phyloP scores from a whole-genome alignment of 2,329 filamentous ascomycete genomes.

The Emmonsiellopsis sp. region DNA sequence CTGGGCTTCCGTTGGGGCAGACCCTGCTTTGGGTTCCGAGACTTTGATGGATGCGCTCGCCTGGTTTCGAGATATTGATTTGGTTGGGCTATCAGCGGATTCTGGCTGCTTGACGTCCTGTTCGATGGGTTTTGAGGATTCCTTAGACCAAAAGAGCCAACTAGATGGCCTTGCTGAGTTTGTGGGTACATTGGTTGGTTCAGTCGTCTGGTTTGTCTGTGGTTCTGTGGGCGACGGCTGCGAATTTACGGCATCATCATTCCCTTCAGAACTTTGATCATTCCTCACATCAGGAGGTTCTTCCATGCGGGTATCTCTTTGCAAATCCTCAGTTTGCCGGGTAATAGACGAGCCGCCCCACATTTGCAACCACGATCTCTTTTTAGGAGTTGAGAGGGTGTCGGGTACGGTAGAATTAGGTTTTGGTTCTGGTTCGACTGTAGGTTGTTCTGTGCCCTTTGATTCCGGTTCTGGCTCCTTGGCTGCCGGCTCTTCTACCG shows the following conservation, averaged over 20 bases:
- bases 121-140: constrained; percentile 17
- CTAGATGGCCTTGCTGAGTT: constrained; percentile 23
- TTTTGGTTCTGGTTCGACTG: constrained; percentile 9
- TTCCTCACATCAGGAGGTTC: constrained; percentile 8
- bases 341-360: constrained; percentile 25
- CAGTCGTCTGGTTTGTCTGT: neutral
- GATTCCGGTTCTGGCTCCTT: constrained; percentile 1
- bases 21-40: constrained; percentile 13
- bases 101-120: constrained; percentile 5
- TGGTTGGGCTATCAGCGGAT: neutral
- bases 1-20: constrained; percentile 13
- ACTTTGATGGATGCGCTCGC: constrained; percentile 13
- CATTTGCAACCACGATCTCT: constrained; percentile 37
- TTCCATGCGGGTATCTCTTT: constrained; percentile 10
- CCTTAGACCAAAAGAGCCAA: constrained; percentile 34
- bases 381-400: constrained; percentile 17
- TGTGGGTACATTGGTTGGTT: neutral
- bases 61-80: neutral
- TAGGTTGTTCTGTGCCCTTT: neutral
- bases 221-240: constrained; percentile 10
- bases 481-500: neutral
- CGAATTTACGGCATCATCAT: constrained; percentile 13
- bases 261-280: neutral
- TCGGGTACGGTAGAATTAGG: neutral
- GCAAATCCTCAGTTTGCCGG: constrained; percentile 17